Conservation (phyloP, 2,329 filamentous ascomycete genomes). For the Ceratocystis eucalypticola region DNA sequence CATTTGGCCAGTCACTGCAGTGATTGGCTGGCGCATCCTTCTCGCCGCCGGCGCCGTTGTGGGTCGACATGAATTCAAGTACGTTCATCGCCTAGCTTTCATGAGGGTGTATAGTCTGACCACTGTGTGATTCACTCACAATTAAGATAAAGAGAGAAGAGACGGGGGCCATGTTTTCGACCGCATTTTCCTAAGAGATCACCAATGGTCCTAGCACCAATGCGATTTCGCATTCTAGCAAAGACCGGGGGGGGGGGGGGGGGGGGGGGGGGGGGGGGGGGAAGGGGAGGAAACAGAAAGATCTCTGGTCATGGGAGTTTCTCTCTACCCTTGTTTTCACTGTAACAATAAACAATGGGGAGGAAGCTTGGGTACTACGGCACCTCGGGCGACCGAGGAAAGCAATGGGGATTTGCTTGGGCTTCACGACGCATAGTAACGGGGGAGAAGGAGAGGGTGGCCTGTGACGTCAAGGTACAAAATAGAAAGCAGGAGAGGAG, state of each 20-base stretch:
- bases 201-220: not conserved
- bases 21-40: conserved; percentile 39
- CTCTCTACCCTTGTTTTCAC: not conserved
- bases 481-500: not conserved
- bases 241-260: conserved; percentile 8
- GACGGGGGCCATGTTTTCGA: not conserved
- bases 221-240: conserved; percentile 19
- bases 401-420: conserved; percentile 17
- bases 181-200: not conserved
- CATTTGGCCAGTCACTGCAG: conserved; percentile 40
- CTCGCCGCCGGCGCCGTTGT: conserved; percentile 38
- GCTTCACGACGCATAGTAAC: no score
- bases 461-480: not conserved
- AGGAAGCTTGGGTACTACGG: conserved; percentile 43
- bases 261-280: not conserved
- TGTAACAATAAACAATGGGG: conserved; percentile 18
- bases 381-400: conserved; percentile 32
- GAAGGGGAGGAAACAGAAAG: no score
- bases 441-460: not conserved
- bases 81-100: conserved; percentile 46
- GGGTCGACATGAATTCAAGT: conserved; percentile 38
- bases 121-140: conserved; percentile 55
- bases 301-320: no score
- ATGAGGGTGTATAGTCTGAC: conserved; percentile 44
- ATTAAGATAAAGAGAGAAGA: conserved; percentile 22